A percentile compares a stretch with the other conserved stretches of the same genome.
These are phyloP conservation scores for Fallopia convolvulus DNA, from an alignment of 148 eudicot genomes.

Conservation along the genomic window DNA sequence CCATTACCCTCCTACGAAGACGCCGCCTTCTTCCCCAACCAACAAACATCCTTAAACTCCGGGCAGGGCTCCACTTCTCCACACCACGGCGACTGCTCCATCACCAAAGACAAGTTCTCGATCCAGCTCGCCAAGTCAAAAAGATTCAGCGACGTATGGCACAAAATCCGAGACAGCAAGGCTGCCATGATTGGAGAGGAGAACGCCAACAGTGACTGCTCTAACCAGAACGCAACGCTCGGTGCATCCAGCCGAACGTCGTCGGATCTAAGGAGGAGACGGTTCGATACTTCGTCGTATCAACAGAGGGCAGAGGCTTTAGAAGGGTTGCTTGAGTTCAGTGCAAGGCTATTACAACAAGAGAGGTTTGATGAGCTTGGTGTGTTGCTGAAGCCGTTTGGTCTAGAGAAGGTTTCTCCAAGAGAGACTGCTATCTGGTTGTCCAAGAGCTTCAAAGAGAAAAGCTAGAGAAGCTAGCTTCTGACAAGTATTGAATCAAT, in stretches of 20 bases:
- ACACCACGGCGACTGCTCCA: constrained; percentile 40
- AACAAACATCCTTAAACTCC: constrained; percentile 41
- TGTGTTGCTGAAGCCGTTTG: constrained; percentile 83
- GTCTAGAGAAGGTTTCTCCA: constrained; percentile 87
- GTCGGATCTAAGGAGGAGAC: constrained; percentile 42
- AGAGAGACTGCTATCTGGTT: constrained; percentile 99
- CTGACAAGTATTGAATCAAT: background rate
- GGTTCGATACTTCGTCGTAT: constrained; percentile 68
- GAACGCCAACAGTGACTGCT: constrained; percentile 35
- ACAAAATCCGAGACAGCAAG: background rate
- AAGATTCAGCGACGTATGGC: constrained; percentile 12
- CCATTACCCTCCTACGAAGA: constrained; percentile 68
- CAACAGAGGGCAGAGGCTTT: constrained; percentile 86
- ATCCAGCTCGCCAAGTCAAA: constrained; percentile 41
- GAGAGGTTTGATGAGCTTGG: constrained; percentile 80
- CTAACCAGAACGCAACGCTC: constrained; percentile 79
- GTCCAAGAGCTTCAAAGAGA: constrained; percentile 86
- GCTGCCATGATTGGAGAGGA: constrained; percentile 16
- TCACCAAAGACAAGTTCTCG: constrained; percentile 76
- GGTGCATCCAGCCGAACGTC: constrained; percentile 80
- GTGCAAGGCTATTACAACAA: constrained; percentile 74
- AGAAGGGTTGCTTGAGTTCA: constrained; percentile 90
- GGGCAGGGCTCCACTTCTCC: constrained; percentile 56
- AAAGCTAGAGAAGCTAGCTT: constrained; percentile 29
- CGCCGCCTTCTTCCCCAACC: constrained; percentile 34